Conservation (phyloP, 2,329 filamentous ascomycete genomes). For the Pseudocercospora macadamiae region DNA sequence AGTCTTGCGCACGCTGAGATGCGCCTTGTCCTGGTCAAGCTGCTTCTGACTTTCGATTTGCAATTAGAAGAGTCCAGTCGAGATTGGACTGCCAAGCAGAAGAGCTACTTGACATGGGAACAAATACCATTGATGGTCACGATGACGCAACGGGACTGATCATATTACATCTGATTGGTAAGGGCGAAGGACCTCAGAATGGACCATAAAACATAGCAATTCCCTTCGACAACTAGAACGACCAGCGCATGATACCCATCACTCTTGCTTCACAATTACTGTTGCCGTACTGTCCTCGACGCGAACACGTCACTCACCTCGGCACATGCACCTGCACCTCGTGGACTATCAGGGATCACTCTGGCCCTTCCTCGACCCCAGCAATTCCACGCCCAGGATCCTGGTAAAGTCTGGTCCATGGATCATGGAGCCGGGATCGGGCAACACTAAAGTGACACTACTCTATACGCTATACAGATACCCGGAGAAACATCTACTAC, state of each 20-base stretch:
- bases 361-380: not conserved
- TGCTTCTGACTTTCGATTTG: conserved; percentile 15
- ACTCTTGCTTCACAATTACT: too few relatives aligned
- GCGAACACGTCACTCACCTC: not conserved
- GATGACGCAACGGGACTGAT: not conserved
- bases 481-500: not conserved
- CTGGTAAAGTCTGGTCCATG: not conserved
- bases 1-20: conserved; percentile 44
- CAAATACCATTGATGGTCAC: conserved; percentile 31
- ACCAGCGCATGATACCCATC: too few relatives aligned
- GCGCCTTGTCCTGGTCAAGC: conserved; percentile 33
- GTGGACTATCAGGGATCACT: not conserved
- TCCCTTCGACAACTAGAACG: too few relatives aligned
- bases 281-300: too few relatives aligned
- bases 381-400: not conserved
- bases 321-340: not conserved
- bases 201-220: too few relatives aligned
- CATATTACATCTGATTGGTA: too few relatives aligned
- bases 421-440: not conserved
- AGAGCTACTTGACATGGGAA: conserved; percentile 37
- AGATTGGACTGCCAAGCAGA: conserved; percentile 16
- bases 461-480: not conserved
- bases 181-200: too few relatives aligned
- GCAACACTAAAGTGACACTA: not conserved
- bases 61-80: not conserved